Base-by-base conservation (phyloP, 2,329 filamentous ascomycete species). In the Coniella lustricola region DNA sequence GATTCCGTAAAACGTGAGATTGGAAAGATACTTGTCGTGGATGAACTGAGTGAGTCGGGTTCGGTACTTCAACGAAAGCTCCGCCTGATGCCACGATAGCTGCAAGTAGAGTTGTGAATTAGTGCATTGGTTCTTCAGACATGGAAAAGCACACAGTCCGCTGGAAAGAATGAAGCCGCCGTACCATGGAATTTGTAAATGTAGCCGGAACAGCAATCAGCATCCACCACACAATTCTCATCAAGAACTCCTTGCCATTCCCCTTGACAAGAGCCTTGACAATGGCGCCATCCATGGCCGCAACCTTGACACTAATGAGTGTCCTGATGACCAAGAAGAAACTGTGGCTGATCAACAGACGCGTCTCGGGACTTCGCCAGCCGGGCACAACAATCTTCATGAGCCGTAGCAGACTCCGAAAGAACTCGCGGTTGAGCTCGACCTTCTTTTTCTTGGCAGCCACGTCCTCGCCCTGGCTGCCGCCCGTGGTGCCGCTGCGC, bases 151-250 rank as follows among this genome's bases (percentile, higher is more conserved):
- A 29, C 5, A 29, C 25, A 10, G 8, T 10, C 37, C 21, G 22
- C 20, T 21, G 21, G 14, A 8, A 22, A 3, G 13, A 21, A 9
- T 16, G 29, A 9, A 10, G 64, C n/a, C n/a, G n/a, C n/a, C 79
- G 66, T 67, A 93, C 87, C 93, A 98, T 98, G 1, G 90, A 96
- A 67, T 98, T 98, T 35, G 93, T 98, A 64, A 97, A 96, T 0
- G 93, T 97, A 1, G 93, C 93, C 9, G 93, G 93, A 14, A 98
- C 77, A 21, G 93, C 91, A 56, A 98, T 93, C 48, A 91, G 66
- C 93, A 98, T 98, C 93, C 93, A 98, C 90, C 91, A 96, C 5
- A 94, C 79, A 58, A 98, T 82, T 0, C 89, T 83, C 57, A 84
- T 82, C 59, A 97, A 63, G 57, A 98, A 98, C 56, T 95, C 90